Base-by-base conservation (phyloP, 345 rosid species). In the Crucihimalaya himalaica region DNA sequence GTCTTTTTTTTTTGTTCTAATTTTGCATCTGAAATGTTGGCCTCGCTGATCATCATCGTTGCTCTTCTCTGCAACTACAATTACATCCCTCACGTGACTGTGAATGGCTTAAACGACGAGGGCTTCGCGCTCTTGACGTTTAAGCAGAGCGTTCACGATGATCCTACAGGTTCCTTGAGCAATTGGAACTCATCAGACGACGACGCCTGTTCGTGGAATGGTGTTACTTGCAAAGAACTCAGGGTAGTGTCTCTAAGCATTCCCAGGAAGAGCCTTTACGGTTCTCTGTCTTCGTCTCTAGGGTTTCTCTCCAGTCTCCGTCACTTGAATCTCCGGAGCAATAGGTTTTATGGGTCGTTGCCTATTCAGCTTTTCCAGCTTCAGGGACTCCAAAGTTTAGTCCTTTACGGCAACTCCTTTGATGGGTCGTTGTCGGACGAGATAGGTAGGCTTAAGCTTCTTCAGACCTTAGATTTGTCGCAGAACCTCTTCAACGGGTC, bases 121-220 rank as follows among this genome's bases (percentile, higher is more conserved):
- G 97, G 97, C 9, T 79, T 63, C 66, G 97, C 96, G 8, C 89
- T 95, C 77, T 74, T 95, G 46, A 85, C 91, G 11, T 83, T 92
- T 21, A 95, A 89, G 75, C 85, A 85, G 72, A 82, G 89, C 77
- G 79, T 90, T 15, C 67, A 70, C 57, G 73, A 78, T 11, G 99
- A 95, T 84, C 98, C 97, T 43, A 86, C 83, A 67, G 89, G 97
- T 78, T 86, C 90, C 43, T 77, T 95, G 8, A 83, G 68, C 64
- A 87, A 84, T 79, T 92, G 98, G 99, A 90, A 90, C 88, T 78
- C 88, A 47, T 92, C 93, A 2, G 84, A 87, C 78, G 82, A 78
- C 1, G 80, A 78, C 76, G 87, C 96, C 46, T 95, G 98, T 71
- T 85, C 89, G 0, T 95, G 98, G 99, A 92, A 92, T 83, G 98